Conservation (phyloP, 1,139 yeast species). For the Kodamaea plutei region DNA sequence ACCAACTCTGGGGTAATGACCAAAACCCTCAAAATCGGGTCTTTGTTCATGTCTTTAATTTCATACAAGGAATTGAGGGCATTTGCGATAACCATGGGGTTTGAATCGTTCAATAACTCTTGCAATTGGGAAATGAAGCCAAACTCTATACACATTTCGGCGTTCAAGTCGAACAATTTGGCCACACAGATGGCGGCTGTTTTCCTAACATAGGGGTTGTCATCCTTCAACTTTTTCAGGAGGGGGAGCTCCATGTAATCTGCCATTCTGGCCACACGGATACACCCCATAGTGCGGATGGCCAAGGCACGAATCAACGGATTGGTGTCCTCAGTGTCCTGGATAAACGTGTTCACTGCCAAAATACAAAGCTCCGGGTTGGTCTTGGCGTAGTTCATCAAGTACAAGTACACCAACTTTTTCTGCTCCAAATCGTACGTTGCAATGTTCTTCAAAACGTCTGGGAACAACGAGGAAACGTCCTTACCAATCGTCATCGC, state of each 20-base stretch:
- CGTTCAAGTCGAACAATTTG: constrained; percentile 83
- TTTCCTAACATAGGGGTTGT: constrained; percentile 94
- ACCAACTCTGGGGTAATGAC: constrained; percentile 44
- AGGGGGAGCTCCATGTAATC: constrained; percentile 93
- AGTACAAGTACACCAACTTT: constrained; percentile 87
- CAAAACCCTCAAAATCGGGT: constrained; percentile 45
- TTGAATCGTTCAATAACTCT: constrained; percentile 74
- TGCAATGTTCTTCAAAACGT: constrained; percentile 92
- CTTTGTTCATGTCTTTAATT: constrained; percentile 58
- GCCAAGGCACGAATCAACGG: constrained; percentile 96
- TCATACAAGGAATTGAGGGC: constrained; percentile 85
- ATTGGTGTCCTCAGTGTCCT: constrained; percentile 94
- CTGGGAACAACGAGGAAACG: constrained; percentile 92
- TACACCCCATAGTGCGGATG: constrained; percentile 97
- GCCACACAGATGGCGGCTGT: constrained; percentile 98
- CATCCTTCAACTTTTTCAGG: constrained; percentile 79
- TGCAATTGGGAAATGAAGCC: constrained; percentile 76
- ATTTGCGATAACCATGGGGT: constrained; percentile 97
- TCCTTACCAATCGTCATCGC: constrained; percentile 99
- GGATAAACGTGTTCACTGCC: constrained; percentile 96
- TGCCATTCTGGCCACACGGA: constrained; percentile 89
- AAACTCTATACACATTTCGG: constrained; percentile 76
- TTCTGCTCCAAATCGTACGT: constrained; percentile 96
- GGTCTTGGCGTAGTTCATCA: constrained; percentile 95
- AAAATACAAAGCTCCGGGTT: constrained; percentile 94